phyloP scores from a whole-genome alignment of 2,329 filamentous ascomycete species.

The Bipolaris zeicola region DNA sequence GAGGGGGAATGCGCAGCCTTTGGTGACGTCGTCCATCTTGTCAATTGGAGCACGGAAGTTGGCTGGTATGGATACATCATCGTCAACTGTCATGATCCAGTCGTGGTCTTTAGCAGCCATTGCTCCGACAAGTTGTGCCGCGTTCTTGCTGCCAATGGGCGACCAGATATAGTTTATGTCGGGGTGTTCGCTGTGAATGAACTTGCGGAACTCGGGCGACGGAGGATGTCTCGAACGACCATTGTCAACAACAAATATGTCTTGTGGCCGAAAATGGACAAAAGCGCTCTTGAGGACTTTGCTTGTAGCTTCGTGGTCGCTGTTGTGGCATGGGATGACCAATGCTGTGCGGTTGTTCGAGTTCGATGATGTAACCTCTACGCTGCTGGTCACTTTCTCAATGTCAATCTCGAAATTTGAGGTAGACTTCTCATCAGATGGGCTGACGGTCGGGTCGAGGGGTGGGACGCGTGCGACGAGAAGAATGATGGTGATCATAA shows the following conservation, averaged over 20 bases:
- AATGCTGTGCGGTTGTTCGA: constrained; percentile 9
- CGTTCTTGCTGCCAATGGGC: constrained; percentile 26
- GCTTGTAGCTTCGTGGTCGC: constrained; percentile 12
- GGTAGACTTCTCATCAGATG: neutral
- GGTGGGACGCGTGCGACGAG: constrained; percentile 6
- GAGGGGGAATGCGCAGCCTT: constrained; percentile 23
- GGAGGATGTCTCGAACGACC: constrained; percentile 16
- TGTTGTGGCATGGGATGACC: constrained; percentile 16
- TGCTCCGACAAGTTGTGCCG: constrained; percentile 24
- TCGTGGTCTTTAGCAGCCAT: constrained; percentile 19
- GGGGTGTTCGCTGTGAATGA: constrained; percentile 15
- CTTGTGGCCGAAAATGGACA: constrained; percentile 19
- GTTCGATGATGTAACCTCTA: neutral
- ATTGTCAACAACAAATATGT: constrained; percentile 25
- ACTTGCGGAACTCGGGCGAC: constrained; percentile 20
- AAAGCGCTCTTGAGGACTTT: constrained; percentile 16
- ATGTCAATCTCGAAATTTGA: neutral
- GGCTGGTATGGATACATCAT: constrained; percentile 24
- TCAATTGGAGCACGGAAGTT: constrained; percentile 19
- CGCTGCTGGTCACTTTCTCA: neutral
- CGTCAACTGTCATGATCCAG: constrained; percentile 26
- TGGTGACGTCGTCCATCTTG: constrained; percentile 20
- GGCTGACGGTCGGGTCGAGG: neutral
- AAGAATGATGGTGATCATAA: constrained; percentile 17
- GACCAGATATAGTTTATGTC: constrained; percentile 28